Evolutionary conservation across 768 basidiomycete genomes (phyloP).

Genomic region (Termitomyces sp.): DNA sequence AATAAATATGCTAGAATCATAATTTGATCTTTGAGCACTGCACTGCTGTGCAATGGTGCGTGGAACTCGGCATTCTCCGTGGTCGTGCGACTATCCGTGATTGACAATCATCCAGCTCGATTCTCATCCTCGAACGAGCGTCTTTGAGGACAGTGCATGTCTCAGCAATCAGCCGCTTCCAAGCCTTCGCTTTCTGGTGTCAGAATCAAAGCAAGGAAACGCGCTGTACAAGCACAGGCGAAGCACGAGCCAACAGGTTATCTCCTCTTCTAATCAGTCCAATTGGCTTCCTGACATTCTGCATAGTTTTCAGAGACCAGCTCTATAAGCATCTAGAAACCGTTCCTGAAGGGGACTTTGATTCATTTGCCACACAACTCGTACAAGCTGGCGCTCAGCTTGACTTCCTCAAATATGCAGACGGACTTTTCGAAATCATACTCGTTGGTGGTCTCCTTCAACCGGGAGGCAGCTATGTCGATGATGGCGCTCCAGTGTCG

Average conservation of each 20-base stretch:
- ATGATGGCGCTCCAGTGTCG: slow-evolving; percentile 78
- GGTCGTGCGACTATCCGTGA: slow-evolving; percentile 5
- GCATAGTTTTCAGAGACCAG: slow-evolving; percentile 85
- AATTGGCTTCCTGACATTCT: slow-evolving; percentile 8
- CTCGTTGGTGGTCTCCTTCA: slow-evolving; percentile 95
- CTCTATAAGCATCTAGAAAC: slow-evolving; percentile 89
- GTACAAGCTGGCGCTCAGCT: slow-evolving; percentile 89
- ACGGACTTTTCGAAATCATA: slow-evolving; percentile 92
- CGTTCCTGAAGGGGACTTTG: slow-evolving; percentile 75
- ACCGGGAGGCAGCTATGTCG: slow-evolving; percentile 89
- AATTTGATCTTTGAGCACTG: background rate
- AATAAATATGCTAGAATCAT: background rate
- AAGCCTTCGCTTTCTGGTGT: slow-evolving; percentile 93
- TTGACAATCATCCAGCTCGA: slow-evolving; percentile 1
- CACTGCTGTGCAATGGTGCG: background rate
- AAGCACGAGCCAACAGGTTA: slow-evolving; percentile 86
- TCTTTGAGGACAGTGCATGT: slow-evolving; percentile 60
- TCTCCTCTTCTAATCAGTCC: slow-evolving; percentile 9
- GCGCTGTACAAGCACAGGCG: slow-evolving; percentile 86
- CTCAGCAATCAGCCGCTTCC: slow-evolving; percentile 78
- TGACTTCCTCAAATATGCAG: slow-evolving; percentile 96
- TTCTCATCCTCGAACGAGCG: slow-evolving; percentile 12
- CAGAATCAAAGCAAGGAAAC: slow-evolving; percentile 90
- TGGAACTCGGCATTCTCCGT: slow-evolving; percentile 12
- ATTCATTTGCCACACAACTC: slow-evolving; percentile 76